phyloP scores from a whole-genome alignment of 2,329 filamentous ascomycete species.

The Fusarium sp. region DNA sequence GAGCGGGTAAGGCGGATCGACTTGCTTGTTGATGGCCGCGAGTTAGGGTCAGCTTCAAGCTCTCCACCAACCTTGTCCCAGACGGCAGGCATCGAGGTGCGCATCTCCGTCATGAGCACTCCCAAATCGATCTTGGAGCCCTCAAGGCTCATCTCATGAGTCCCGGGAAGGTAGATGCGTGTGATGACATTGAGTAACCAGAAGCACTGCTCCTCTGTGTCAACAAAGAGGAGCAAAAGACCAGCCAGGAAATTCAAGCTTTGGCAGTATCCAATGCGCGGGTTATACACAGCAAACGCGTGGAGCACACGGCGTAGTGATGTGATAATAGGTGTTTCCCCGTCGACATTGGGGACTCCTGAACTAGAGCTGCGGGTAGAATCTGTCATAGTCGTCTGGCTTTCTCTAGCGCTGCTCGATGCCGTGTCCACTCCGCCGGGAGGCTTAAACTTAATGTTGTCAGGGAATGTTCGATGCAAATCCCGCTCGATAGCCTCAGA shows the following conservation, averaged over 20 bases:
- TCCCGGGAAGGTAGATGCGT: conserved; percentile 87
- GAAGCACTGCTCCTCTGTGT: conserved; percentile 90
- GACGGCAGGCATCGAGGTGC: conserved; percentile 84
- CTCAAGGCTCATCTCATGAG: conserved; percentile 90
- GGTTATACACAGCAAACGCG: conserved; percentile 92
- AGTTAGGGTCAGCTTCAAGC: conserved; percentile 67
- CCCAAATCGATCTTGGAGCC: conserved; percentile 94
- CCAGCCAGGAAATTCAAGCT: conserved; percentile 96
- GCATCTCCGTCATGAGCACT: conserved; percentile 89
- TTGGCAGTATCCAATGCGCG: conserved; percentile 94
- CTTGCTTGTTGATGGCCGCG: conserved; percentile 55
- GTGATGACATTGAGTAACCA: conserved; percentile 96
- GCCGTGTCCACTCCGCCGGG: conserved; percentile 53
- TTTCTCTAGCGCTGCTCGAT: conserved; percentile 53
- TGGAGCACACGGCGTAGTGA: conserved; percentile 88
- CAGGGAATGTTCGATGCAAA: conserved; percentile 92
- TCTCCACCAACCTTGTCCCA: conserved; percentile 92
- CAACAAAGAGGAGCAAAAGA: conserved; percentile 88
- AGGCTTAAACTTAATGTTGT: conserved; percentile 92
- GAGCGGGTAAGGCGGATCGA: conserved; percentile 57
- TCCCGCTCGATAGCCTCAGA: conserved; percentile 94
- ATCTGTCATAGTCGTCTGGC: conserved; percentile 56
- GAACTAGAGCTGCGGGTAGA: conserved; percentile 55
- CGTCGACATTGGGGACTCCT: conserved; percentile 54
- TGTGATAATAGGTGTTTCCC: conserved; percentile 83